These are phyloP conservation scores for Brasenia schreberi DNA, from an alignment of 164 flowering plant genomes.

Conservation along the genomic window DNA sequence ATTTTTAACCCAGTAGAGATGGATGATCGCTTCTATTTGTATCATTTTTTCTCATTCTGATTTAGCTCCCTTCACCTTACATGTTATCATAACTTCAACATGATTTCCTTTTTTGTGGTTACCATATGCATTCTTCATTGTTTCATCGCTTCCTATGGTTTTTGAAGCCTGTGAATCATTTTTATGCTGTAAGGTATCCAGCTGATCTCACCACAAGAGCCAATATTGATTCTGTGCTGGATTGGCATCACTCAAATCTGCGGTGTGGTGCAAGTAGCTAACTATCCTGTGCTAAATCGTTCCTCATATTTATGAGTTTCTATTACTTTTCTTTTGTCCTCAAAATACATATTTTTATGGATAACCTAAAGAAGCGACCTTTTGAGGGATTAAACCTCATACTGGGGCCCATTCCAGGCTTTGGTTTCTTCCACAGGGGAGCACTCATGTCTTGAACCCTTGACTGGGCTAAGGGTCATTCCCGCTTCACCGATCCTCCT, in stretches of 20 bases:
- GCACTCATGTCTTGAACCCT: too few species aligned
- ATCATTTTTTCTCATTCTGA: too few species aligned
- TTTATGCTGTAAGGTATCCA: constrained; percentile 50
- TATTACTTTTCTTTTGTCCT: too few species aligned
- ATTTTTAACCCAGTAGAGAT: neutral
- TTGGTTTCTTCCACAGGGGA: too few species aligned
- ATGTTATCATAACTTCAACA: neutral
- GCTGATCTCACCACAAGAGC: constrained; percentile 72
- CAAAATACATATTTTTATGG: too few species aligned
- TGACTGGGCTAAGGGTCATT: too few species aligned
- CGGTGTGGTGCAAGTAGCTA: constrained; percentile 64
- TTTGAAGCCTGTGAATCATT: neutral
- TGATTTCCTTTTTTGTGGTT: neutral
- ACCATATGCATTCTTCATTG: neutral
- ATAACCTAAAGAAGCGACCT: too few species aligned
- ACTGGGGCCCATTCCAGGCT: too few species aligned
- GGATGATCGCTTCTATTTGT: too few species aligned
- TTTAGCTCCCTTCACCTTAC: neutral
- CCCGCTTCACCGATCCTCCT: too few species aligned
- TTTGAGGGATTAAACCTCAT: too few species aligned
- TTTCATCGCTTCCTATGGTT: neutral
- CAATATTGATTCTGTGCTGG: constrained; percentile 65
- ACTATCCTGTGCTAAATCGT: neutral
- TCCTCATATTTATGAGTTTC: too few species aligned
- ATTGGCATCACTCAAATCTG: constrained; percentile 89